Evolutionary conservation across 805 yeast species (phyloP).

Genomic region (Wickerhamomyces canadensis): DNA sequence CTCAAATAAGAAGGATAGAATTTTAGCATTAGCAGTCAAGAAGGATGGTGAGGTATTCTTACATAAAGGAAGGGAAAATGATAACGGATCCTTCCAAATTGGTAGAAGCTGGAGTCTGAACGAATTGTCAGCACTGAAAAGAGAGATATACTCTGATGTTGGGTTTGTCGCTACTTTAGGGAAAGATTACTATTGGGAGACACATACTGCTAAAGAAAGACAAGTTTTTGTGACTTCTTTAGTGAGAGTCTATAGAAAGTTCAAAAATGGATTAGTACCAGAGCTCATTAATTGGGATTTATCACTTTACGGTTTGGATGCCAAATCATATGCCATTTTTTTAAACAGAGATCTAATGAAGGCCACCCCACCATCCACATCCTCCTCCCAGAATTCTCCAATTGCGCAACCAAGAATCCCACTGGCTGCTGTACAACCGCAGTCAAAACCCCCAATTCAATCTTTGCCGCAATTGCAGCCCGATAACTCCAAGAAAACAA

Average conservation of each 20-base stretch:
- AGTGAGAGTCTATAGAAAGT: conserved; percentile 47
- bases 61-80: conserved; percentile 82
- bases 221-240: conserved; percentile 51
- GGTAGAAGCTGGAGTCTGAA: conserved; percentile 90
- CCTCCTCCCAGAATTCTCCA: too few relatives aligned
- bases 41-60: conserved; percentile 62
- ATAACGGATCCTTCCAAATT: conserved; percentile 72
- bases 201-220: conserved; percentile 51
- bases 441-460: too few relatives aligned
- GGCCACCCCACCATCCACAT: not conserved
- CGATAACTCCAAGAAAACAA: too few relatives aligned
- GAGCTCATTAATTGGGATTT: conserved; percentile 47
- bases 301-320: conserved; percentile 33
- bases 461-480: too few relatives aligned
- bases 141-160: conserved; percentile 44
- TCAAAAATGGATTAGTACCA: conserved; percentile 52
- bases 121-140: conserved; percentile 54
- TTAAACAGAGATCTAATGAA: conserved; percentile 11
- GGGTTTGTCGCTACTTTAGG: conserved; percentile 60
- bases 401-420: too few relatives aligned
- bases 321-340: conserved; percentile 27
- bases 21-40: conserved; percentile 52
- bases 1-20: conserved; percentile 53
- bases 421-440: not conserved
- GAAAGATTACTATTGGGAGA: conserved; percentile 82